Evolutionary conservation across 2,329 filamentous ascomycete species (phyloP), one percentile per base, ranked within the genome.

Genomic region (Thelonectria discophora): DNA sequence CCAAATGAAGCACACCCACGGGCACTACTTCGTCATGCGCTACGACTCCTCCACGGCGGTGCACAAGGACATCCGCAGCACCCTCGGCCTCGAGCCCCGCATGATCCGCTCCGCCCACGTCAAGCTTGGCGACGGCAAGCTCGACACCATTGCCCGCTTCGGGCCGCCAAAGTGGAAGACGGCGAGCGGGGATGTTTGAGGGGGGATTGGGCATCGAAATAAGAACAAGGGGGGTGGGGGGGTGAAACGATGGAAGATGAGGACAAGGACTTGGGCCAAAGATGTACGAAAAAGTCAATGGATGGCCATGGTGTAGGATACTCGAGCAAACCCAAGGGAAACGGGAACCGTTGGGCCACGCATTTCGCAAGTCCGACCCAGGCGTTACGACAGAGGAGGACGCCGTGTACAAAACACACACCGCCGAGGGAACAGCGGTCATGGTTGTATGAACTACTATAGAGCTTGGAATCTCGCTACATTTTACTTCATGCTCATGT

Each of bases 11-110:
- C 90, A 98, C 84, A 87, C 87, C 67, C 86, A 88, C 69, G 95
- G 95, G 57, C 94, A 98, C 82, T 97, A 99, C 85, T 99, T 99
- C 79, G 91, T 97, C 74, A 92, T 99, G 91, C 92, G 95, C 71
- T 99, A 97, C 83, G 95, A 99, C 77, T 82, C 90, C 58, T 90
- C 89, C 62, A 81, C 88, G 8, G 78, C 82, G 52, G 89, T 91
- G 8, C 94, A 98, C 79, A 81, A 91, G 67, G 83, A 88, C 45
- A 86, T 99, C 42, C 86, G 90, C 64, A 85, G 84, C 63, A 94
- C 91, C 17, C 84, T 99, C 68, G 86, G 87, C 52, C 83, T 97
- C 69, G 95, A 99, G 80, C 94, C 95, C 42, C 85, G 95, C 59
- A 91, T 98, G 87, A 91, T 99, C 65, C 88, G 93, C 61, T 90